Evolutionary conservation across 257 asterid genomes (phyloP), one percentile per base, ranked within the genome.

Genomic region (Penstemon barbatus): DNA sequence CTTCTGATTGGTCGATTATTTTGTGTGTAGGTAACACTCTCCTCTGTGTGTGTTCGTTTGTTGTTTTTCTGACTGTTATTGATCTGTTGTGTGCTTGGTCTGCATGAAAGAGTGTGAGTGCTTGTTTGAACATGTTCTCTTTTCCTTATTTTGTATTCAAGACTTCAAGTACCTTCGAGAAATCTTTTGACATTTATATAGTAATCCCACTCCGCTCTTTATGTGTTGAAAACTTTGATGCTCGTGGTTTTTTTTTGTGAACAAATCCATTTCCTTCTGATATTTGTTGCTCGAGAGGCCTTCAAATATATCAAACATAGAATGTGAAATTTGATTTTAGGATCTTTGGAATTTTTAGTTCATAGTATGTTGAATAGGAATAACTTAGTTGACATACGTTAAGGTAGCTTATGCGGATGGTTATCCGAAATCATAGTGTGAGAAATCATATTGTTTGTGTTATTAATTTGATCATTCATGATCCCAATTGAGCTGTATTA

Each of bases 1-100:
- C 96, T 94, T 70, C 75, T 94, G 74, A 53, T 94, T 55, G 98
- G 99, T 56, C 89, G 99, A 59, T 77, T 94, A 70, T 82, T 78
- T 71, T 94, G 99, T 43, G 98, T 98, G 99, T 91, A 78, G 48
- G 87, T 44, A 48, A 45, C 70, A 72, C 60, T 38, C 65, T 63
- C 80, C 72, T 62, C 68, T 51, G 33, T 25, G 33, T 25, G 0
- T 25, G 33, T 19, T 52, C 49, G 54, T n/a, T 49, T 53, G 40
- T 58, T n/a, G 2, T 13, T 70, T 61, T 41, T 59, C 39, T 58
- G 40, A 33, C 5, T 41, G 33, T 63, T 48, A 63, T 63, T 51
- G 61, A 57, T 74, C 44, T 65, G 10, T 70, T 38, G 49, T 50
- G 7, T 4, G 36, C 52, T 55, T 60, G 40, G 10, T 44, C 11